A percentile compares a stretch with the other conserved stretches of the same genome.
phyloP scores from a whole-genome alignment of 805 yeast genomes.

The Wickerhamomyces canadensis region DNA sequence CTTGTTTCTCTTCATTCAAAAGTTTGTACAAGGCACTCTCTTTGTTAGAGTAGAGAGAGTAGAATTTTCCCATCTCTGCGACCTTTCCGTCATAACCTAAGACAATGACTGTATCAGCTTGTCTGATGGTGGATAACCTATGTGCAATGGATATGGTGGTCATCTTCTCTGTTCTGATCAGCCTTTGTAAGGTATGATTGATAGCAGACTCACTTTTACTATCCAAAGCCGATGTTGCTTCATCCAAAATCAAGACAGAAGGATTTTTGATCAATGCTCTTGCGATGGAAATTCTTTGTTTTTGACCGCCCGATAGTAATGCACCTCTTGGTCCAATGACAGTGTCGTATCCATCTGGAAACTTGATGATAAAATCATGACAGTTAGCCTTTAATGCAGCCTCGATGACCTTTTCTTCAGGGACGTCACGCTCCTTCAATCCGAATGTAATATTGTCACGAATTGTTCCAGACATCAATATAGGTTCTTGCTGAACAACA shows the following conservation, averaged over 20 bases:
- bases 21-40: conserved; percentile 33
- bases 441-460: conserved; percentile 76
- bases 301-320: conserved; percentile 86
- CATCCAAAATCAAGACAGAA: conserved; percentile 70
- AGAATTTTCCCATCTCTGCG: conserved; percentile 67
- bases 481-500: conserved; percentile 75
- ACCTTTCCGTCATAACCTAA: conserved; percentile 77
- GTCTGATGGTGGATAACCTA: conserved; percentile 81
- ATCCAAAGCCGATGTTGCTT: conserved; percentile 87
- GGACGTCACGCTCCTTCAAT: conserved; percentile 33
- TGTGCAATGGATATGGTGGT: conserved; percentile 93
- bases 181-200: conserved; percentile 64
- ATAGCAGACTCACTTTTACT: conserved; percentile 69
- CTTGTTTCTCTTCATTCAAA: conserved; percentile 29
- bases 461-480: conserved; percentile 75
- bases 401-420: conserved; percentile 43
- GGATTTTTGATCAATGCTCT: conserved; percentile 78
- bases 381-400: conserved; percentile 52
- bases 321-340: conserved; percentile 61
- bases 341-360: conserved; percentile 65
- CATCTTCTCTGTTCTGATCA: conserved; percentile 52
- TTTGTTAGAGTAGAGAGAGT: conserved; percentile 45
- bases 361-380: conserved; percentile 48
- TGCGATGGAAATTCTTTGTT: conserved; percentile 83
- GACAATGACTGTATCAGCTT: conserved; percentile 82